These are phyloP conservation scores for Penicillium paradoxum DNA, from an alignment of 495 filamentous ascomycete species.

Conservation along the genomic window DNA sequence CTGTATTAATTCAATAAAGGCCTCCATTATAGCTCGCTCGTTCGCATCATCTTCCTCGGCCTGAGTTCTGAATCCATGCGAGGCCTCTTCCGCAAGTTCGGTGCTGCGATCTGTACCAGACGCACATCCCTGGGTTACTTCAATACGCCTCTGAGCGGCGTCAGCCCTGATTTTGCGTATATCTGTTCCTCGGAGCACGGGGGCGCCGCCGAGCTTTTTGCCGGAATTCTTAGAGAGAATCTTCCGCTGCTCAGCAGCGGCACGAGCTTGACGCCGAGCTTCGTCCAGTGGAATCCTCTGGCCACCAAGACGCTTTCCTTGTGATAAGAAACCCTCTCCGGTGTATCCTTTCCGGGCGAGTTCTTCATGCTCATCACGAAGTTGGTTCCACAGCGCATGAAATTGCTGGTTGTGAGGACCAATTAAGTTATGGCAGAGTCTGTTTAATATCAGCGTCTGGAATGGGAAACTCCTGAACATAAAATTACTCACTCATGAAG, in stretches of 20 bases:
- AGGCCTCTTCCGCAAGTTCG: slow-evolving; percentile 64
- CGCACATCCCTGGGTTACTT: slow-evolving; percentile 67
- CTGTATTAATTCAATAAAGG: slow-evolving; percentile 80
- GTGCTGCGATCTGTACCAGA: slow-evolving; percentile 55
- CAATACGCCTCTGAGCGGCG: slow-evolving; percentile 64
- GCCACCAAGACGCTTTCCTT: slow-evolving; percentile 71
- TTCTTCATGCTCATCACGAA: slow-evolving; percentile 77
- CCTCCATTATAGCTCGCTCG: slow-evolving; percentile 81
- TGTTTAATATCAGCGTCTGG: slow-evolving; percentile 18
- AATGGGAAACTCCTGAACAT: neutral
- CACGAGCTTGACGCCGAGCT: slow-evolving; percentile 68
- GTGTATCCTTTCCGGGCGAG: slow-evolving; percentile 79
- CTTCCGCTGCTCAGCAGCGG: slow-evolving; percentile 69
- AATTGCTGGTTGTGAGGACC: slow-evolving; percentile 82
- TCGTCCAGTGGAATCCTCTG: slow-evolving; percentile 63
- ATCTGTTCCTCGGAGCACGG: slow-evolving; percentile 57
- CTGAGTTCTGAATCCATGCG: slow-evolving; percentile 72
- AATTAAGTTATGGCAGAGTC: slow-evolving; percentile 77
- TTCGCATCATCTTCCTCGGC: slow-evolving; percentile 89
- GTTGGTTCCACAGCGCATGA: slow-evolving; percentile 79
- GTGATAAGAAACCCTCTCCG: slow-evolving; percentile 80
- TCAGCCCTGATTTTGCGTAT: slow-evolving; percentile 71
- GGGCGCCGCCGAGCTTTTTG: slow-evolving; percentile 66
- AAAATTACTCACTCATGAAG: slow-evolving; percentile 67
- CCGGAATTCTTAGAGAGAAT: slow-evolving; percentile 58